Conservation (phyloP, 306 rosid species). For the Medicago ruthenica region DNA sequence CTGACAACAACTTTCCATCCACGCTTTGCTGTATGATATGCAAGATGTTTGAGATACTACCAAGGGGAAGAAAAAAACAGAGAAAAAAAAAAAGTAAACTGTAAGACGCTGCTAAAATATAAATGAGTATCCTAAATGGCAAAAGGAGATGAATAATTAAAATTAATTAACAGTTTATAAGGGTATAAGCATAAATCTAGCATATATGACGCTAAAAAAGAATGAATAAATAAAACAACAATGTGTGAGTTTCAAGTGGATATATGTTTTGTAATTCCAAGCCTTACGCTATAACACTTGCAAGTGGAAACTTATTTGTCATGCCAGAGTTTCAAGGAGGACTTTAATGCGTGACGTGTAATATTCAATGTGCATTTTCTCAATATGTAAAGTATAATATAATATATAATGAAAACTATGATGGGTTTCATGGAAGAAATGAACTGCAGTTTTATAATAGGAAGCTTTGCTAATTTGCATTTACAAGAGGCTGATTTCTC, state of each 20-base stretch:
- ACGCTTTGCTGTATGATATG: conserved; percentile 69
- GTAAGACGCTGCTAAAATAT: conserved; percentile 38
- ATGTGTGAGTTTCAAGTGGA: too few relatives aligned
- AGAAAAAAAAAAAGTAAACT: neutral
- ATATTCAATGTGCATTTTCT: neutral
- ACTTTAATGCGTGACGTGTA: neutral
- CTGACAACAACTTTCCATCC: conserved; percentile 89
- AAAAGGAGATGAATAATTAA: neutral
- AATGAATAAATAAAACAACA: neutral
- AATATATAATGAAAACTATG: neutral
- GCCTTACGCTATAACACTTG: neutral
- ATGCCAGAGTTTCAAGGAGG: conserved; percentile 24
- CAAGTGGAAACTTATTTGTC: conserved; percentile 17
- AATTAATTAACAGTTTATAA: conserved; percentile 6
- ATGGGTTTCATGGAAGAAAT: neutral
- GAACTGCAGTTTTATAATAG: neutral
- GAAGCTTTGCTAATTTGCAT: neutral
- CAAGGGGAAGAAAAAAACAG: conserved; percentile 25
- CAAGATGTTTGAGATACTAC: conserved; percentile 97
- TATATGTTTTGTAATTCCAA: conserved; percentile 1
- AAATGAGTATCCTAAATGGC: conserved; percentile 24
- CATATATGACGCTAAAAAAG: conserved; percentile 7
- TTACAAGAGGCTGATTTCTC: neutral
- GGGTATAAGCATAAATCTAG: conserved; percentile 22
- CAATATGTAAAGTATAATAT: neutral